Conservation (phyloP, 768 basidiomycete genomes). For the Candolleomyces efflorescens region DNA sequence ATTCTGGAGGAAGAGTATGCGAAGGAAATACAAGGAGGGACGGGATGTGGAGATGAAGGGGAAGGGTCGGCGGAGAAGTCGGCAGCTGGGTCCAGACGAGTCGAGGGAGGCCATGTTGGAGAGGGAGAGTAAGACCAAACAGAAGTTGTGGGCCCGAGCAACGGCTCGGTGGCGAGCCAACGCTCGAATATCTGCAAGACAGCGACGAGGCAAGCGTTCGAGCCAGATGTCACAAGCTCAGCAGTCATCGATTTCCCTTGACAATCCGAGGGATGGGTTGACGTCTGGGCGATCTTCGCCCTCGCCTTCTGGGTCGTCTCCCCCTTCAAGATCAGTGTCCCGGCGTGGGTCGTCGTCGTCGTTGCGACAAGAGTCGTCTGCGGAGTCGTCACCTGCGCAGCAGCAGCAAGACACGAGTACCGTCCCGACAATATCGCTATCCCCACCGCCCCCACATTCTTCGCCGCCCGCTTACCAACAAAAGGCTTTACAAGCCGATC, state of each 20-base stretch:
- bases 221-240: slow-evolving; percentile 20
- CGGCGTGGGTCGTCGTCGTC: slow-evolving; percentile 28
- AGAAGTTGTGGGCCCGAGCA: slow-evolving; percentile 62
- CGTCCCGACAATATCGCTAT: slow-evolving; percentile 14
- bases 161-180: slow-evolving; percentile 68
- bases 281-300: slow-evolving; percentile 5
- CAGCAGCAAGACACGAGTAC: slow-evolving; percentile 5
- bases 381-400: not conserved
- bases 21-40: slow-evolving; percentile 20
- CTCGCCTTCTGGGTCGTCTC: slow-evolving; percentile 8
- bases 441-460: slow-evolving; percentile 11
- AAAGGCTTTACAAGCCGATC: slow-evolving; percentile 15
- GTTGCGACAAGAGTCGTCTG: slow-evolving; percentile 7
- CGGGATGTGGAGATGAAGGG: slow-evolving; percentile 52
- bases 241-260: slow-evolving; percentile 21
- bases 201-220: slow-evolving; percentile 46
- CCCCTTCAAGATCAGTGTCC: slow-evolving; percentile 20
- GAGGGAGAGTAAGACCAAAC: slow-evolving; percentile 44
- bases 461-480: slow-evolving; percentile 41
- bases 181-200: slow-evolving; percentile 55
- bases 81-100: slow-evolving; percentile 17
- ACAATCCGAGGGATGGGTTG: slow-evolving; percentile 16
- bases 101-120: slow-evolving; percentile 32
- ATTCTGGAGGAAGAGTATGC: slow-evolving; percentile 50
- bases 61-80: slow-evolving; percentile 21